Base-by-base conservation (phyloP, 129 eudicot genomes). In the Solidago caesia region DNA sequence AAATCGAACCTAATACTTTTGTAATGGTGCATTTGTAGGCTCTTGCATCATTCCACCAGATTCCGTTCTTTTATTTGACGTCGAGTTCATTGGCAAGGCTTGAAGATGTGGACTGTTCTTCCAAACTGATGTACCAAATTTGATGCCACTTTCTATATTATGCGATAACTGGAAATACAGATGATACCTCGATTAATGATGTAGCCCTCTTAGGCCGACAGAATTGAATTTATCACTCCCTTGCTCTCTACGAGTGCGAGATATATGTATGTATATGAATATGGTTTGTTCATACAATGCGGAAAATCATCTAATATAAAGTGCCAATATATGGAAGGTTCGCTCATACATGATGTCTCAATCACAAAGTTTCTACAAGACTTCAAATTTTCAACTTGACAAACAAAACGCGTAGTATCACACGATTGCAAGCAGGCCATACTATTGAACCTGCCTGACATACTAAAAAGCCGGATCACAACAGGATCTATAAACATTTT, bases 21-120 rank as follows among this genome's bases (percentile, higher is more conserved):
- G 33, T 13, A n/a, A 61, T 70, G 49, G 58, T 85, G 56, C 63
- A 33, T 72, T 72, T 46, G 75, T 73, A 93, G 98, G 98, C 62
- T 84, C 92, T 41, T 93, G 98, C 88, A 79, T 93, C 69, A 93
- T 93, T 73, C 98, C 98, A 16, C 98, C 98, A 0, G 90, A 93
- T 82, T 84, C 98, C 39, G 92, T 86, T 76, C 97, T 93, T 51
- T 69, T 88, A 64, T 93, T 93, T 44, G 97, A 93, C 21, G 92
- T 93, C 55, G 98, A 93, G 87, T 90, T 86, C 82, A 78, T 93
- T 45, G 98, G 98, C 73, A 92, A 92, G 86, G 98, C 81, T 21
- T 75, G 71, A 75, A 47, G 51, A 62, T 27, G 48, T 13, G 3
- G 15, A 27, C 21, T 61, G 44, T 61, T 61, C 16, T 27, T 61